Evolutionary conservation across 1,139 yeast species (phyloP).

Genomic region (Geotrichum europaeum): DNA sequence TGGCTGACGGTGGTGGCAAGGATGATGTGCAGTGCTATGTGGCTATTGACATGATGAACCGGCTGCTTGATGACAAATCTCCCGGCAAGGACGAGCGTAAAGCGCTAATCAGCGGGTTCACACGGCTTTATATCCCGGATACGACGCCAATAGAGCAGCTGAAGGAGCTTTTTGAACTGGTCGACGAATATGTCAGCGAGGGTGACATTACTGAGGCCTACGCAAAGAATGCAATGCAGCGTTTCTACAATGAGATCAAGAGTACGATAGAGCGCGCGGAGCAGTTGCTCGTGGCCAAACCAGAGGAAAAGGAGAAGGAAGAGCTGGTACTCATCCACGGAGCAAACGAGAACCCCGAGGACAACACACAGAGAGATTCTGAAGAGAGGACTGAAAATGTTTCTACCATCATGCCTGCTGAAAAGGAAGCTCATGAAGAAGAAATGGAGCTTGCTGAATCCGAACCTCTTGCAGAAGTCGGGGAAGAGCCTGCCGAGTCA

Average conservation of each 20-base stretch:
- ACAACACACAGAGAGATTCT: constrained; percentile 8
- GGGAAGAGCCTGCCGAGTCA: constrained; percentile 4
- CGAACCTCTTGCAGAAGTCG: not conserved
- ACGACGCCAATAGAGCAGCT: constrained; percentile 18
- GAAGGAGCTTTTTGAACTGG: constrained; percentile 18
- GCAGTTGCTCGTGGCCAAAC: constrained; percentile 20
- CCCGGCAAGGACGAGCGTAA: constrained; percentile 46
- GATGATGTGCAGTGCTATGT: constrained; percentile 54
- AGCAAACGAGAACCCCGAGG: constrained; percentile 18
- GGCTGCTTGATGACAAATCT: constrained; percentile 38
- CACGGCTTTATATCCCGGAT: constrained; percentile 43
- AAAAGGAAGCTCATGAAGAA: constrained; percentile 7
- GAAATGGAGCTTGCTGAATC: no score
- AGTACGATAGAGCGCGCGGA: constrained; percentile 18
- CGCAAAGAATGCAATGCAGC: constrained; percentile 45
- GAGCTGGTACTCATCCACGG: constrained; percentile 25
- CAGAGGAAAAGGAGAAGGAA: constrained; percentile 7
- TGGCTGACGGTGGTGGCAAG: constrained; percentile 43
- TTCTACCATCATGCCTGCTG: constrained; percentile 6
- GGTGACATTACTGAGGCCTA: constrained; percentile 37
- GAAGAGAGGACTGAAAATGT: not conserved
- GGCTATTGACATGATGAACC: constrained; percentile 50
- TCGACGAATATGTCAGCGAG: constrained; percentile 29
- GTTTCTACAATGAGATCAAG: constrained; percentile 33
- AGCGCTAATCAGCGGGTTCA: constrained; percentile 49